Evolutionary conservation across 2,329 filamentous ascomycete species (phyloP), one percentile per base, ranked within the genome.

Genomic region (Raffaelea ambrosiae): DNA sequence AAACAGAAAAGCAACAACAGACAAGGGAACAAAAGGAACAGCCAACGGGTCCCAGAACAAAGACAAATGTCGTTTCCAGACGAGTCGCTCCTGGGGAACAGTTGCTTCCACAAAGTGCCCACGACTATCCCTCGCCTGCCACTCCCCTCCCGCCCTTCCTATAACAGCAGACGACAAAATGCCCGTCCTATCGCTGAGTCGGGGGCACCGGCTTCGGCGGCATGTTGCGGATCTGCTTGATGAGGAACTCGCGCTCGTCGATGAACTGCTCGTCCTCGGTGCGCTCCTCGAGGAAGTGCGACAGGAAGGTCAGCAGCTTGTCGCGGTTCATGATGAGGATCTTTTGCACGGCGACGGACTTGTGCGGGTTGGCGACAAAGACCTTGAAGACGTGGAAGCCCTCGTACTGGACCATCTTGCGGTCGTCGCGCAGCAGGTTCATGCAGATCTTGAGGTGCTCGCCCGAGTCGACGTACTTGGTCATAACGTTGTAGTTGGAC

Each of bases 331-430:
- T 96, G 57, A 97, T 83, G 54, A 98, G 71, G 60, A 98, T 95
- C 63, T 91, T 88, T 63, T 95, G 89, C 43, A 98, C 93, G 31
- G 90, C 88, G 51, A 91, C 75, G n/a, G 88, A 95, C 70, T 98
- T 98, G 72, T 97, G 90, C 8, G 93, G 93, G 63, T 98, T 98
- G 51, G 93, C 93, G 47, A 97, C 93, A 66, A 98, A 98, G 53
- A 98, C 91, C 73, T 98, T 98, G 77, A 98, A 98, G 39, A 98
- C 91, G 63, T 98, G 93, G 65, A 98, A 98, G 8, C 90, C 93
- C 65, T 98, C 93, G 64, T 98, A 98, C 67, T 97, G 93, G 53
- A 98, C 93, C 90, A 98, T 98, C 66, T 95, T 93, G 57, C 91
- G 81, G 65, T 97, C 91, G 64, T 97, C 93, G 56, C 89, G 84